A percentile compares a stretch with the other conserved stretches of the same genome.
Conservation (phyloP, 768 basidiomycete genomes). For the Lentinula sp. region DNA sequence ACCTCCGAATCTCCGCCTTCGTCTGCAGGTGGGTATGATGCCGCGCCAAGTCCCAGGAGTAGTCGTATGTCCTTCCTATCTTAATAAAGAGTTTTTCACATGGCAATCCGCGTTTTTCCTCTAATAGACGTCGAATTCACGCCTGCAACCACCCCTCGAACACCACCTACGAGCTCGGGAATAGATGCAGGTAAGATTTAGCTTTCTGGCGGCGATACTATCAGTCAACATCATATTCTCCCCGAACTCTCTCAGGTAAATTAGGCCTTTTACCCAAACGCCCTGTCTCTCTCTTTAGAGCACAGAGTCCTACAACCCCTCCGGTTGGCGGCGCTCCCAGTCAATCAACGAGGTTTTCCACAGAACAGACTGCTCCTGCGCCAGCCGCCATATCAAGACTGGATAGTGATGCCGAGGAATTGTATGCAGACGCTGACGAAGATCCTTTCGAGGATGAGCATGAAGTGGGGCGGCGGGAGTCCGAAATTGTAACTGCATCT, state of each 20-base stretch:
- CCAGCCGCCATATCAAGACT: conserved; percentile 10
- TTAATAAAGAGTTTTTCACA: background rate
- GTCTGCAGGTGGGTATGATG: background rate
- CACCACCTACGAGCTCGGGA: conserved; percentile 16
- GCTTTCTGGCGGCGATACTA: no score
- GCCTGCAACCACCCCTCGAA: conserved; percentile 5
- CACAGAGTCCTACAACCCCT: conserved; percentile 14
- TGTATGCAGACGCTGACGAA: conserved; percentile 56
- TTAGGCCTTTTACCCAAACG: conserved; percentile 69
- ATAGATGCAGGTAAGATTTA: conserved; percentile 27
- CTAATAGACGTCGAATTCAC: background rate
- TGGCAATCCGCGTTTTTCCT: background rate
- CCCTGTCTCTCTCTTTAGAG: conserved; percentile 55
- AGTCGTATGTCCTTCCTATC: background rate
- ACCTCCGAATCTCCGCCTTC: conserved; percentile 7
- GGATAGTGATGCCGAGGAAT: conserved; percentile 38
- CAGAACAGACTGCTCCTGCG: background rate
- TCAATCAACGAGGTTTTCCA: background rate
- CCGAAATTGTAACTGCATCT: background rate
- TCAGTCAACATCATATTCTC: background rate
- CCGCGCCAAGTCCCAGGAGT: background rate
- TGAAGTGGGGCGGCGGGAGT: background rate
- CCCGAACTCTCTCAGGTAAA: conserved; percentile 36
- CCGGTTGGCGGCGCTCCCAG: conserved; percentile 8
- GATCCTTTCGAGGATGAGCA: conserved; percentile 62